Conservation (phyloP, 2,329 filamentous ascomycete genomes). For the Biscogniauxia mediterranea region DNA sequence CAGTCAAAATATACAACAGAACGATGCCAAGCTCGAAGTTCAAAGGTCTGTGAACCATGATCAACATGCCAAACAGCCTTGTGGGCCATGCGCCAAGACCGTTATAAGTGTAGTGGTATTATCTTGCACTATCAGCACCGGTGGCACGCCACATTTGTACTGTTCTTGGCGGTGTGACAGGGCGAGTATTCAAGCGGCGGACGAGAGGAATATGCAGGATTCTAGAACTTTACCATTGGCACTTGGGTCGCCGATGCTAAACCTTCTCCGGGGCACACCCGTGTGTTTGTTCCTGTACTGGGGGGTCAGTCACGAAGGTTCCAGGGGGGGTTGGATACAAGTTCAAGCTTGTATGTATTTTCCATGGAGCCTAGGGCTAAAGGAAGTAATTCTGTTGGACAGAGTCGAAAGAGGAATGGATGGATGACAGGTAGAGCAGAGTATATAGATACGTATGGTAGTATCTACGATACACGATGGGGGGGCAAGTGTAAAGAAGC, state of each 20-base stretch:
- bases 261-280: slow-evolving; percentile 59
- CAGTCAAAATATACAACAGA: slow-evolving; percentile 15
- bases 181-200: slow-evolving; percentile 5
- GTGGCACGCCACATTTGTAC: slow-evolving; percentile 8
- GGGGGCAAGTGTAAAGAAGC: no score
- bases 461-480: no score
- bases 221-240: slow-evolving; percentile 47
- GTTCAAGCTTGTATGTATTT: background rate
- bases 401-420: no score
- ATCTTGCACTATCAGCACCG: background rate
- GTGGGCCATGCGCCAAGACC: slow-evolving; percentile 31
- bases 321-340: background rate
- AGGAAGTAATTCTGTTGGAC: no score
- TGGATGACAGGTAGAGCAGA: no score
- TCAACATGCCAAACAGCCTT: slow-evolving; percentile 11
- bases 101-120: slow-evolving; percentile 13
- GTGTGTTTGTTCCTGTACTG: slow-evolving; percentile 55
- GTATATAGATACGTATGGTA: no score
- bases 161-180: slow-evolving; percentile 26
- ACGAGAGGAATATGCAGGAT: slow-evolving; percentile 9
- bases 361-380: no score
- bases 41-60: background rate
- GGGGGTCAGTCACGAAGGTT: background rate
- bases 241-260: slow-evolving; percentile 58
- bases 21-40: background rate